Percentiles rank a stretch among this genome's conserved stretches.
These are phyloP conservation scores for Rutidosis leptorrhynchoides DNA, from an alignment of 129 eudicot genomes.

Conservation along the genomic window DNA sequence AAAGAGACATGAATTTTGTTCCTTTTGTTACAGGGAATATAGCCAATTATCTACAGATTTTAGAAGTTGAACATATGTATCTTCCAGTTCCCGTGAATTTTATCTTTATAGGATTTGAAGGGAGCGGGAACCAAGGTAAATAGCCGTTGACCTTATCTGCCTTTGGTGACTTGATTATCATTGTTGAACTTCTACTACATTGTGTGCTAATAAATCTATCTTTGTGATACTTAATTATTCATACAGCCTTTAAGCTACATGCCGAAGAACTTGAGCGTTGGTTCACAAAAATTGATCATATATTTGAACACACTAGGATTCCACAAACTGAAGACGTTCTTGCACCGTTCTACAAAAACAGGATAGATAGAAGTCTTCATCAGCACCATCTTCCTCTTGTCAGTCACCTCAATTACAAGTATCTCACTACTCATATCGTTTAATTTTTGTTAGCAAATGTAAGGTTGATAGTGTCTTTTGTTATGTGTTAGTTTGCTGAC, in stretches of 20 bases:
- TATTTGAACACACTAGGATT: constrained; percentile 85
- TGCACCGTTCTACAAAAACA: constrained; percentile 69
- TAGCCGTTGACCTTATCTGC: constrained; percentile 2
- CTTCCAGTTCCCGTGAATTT: constrained; percentile 97
- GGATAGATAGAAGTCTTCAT: constrained; percentile 53
- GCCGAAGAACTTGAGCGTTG: constrained; percentile 87
- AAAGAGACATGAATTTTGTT: constrained; percentile 20
- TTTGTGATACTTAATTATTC: constrained; percentile 16
- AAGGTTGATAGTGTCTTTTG: constrained; percentile 9
- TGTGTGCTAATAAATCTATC: constrained; percentile 12
- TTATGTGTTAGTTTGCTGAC: neutral
- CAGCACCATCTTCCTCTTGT: constrained; percentile 70
- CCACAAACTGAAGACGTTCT: constrained; percentile 75
- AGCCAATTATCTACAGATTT: constrained; percentile 77
- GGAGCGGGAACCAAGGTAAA: constrained; percentile 89
- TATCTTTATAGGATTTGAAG: constrained; percentile 92
- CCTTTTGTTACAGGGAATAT: constrained; percentile 56
- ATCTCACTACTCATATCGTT: constrained; percentile 21
- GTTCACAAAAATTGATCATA: constrained; percentile 96
- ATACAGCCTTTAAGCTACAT: constrained; percentile 69
- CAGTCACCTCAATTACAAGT: constrained; percentile 92
- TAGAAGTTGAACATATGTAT: constrained; percentile 88
- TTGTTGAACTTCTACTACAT: constrained; percentile 8
- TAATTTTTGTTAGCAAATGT: constrained; percentile 3
- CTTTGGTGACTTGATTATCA: constrained; percentile 10